Conservation (phyloP, 805 yeast species). For the Sugiyamaella valdiviana region DNA sequence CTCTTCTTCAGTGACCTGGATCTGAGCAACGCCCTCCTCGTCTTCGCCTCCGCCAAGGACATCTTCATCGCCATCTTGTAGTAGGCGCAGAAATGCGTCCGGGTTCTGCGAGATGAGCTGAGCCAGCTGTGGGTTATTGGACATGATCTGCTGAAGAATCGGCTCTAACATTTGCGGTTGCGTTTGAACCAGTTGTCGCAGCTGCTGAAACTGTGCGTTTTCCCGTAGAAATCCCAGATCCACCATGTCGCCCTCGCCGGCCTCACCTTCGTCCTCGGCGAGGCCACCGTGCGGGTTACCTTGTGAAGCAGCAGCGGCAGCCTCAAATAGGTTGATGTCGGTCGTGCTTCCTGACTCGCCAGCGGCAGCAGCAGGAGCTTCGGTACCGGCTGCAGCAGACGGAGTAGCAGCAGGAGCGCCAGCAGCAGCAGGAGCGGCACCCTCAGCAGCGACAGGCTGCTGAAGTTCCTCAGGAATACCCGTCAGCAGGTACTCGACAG, state of each 20-base stretch:
- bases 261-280: slow-evolving; percentile 39
- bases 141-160: slow-evolving; percentile 72
- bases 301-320: slow-evolving; percentile 27
- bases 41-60: slow-evolving; percentile 48
- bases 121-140: slow-evolving; percentile 78
- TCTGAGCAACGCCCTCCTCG: slow-evolving; percentile 41
- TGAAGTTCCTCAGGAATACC: slow-evolving; percentile 72
- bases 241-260: slow-evolving; percentile 29
- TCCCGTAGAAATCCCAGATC: slow-evolving; percentile 35
- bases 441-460: slow-evolving; percentile 29
- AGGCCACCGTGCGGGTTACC: slow-evolving; percentile 10
- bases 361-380: slow-evolving; percentile 20
- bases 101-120: slow-evolving; percentile 61
- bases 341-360: slow-evolving; percentile 21
- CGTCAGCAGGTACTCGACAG: slow-evolving; percentile 87
- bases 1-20: slow-evolving; percentile 72
- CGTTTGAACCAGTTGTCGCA: slow-evolving; percentile 72
- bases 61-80: slow-evolving; percentile 44
- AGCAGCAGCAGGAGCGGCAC: slow-evolving; percentile 22
- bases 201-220: slow-evolving; percentile 41
- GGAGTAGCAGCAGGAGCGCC: slow-evolving; percentile 24
- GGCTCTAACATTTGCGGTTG: slow-evolving; percentile 87
- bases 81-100: slow-evolving; percentile 74
- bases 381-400: slow-evolving; percentile 14
- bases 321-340: slow-evolving; percentile 37